Evolutionary conservation across 139 green algal species (phyloP), one percentile per base, ranked within the genome.

Genomic region (Chlorella sp.): DNA sequence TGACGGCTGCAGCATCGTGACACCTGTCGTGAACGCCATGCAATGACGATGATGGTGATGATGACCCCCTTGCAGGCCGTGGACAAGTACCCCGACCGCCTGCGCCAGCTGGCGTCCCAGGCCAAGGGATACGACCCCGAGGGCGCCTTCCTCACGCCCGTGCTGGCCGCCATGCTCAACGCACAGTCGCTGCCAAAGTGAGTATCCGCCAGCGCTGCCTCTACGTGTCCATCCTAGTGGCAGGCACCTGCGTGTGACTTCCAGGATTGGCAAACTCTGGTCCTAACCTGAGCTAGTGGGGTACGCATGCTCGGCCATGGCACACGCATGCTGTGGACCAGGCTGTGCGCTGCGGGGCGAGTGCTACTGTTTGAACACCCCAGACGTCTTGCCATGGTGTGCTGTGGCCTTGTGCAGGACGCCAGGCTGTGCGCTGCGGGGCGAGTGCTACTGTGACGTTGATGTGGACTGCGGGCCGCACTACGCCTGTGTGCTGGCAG

Each of bases 391-490:
- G 5, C 5, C 3, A 3, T 22, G n/a, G 2, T 36, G 5, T 67
- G 23, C 2, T 31, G 33, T 31, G 5, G 64, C 32, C 26, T 6
- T n/a, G n/a, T 70, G 64, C 64, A 70, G 64, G 64, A 70, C 64
- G 2, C 64, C 64, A 30, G 64, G 64, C 32, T 70, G 64, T 70
- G 64, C 64, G 22, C 20, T 70, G 10, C 64, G 64, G 3, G 31
- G 20, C 24, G 32, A 70, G 64, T 70, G 64, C 64, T 70, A 70
- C 33, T 70, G 64, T 50, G 64, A 70, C 33, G 20, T 55, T 23
- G 62, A 64, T 29, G 24, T 64, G 20, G 55, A 64, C 24, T 64
- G 55, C 24, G 55, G 55, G 55, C 55, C 55, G 4, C 22, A 64
- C 20, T 64, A 64, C 24, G 55, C 55, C 20, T 64, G 55, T 29